A percentile compares a stretch with the other conserved stretches of the same genome.
Evolutionary conservation across 192 early-diverging fungal genomes (phyloP).

Genomic region (Phycomyces blakesleeanus): DNA sequence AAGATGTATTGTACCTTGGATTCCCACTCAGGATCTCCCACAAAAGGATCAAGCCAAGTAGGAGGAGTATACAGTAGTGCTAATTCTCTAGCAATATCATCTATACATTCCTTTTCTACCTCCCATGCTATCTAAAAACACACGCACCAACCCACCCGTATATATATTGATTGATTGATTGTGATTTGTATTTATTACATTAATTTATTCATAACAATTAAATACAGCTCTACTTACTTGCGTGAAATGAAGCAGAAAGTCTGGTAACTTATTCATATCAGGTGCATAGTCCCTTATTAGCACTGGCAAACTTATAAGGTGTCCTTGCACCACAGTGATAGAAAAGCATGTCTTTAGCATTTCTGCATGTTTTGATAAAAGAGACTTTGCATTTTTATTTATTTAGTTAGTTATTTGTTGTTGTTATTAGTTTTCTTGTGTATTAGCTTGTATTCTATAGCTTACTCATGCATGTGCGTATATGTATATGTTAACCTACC

Average conservation of each 20-base stretch:
- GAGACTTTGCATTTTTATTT: neutral
- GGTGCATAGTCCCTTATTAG: neutral
- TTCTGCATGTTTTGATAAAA: neutral
- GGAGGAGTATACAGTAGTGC: neutral
- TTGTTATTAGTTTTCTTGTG: too few relatives aligned
- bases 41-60: too few relatives aligned
- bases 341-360: neutral
- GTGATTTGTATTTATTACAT: too few relatives aligned
- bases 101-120: slow-evolving; percentile 3
- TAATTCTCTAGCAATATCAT: slow-evolving; percentile 3
- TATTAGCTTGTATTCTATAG: too few relatives aligned
- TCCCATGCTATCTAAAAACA: neutral
- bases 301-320: neutral
- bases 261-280: neutral
- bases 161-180: neutral
- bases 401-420: too few relatives aligned
- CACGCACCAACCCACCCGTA: neutral
- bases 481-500: neutral
- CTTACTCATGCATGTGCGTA: too few relatives aligned
- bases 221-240: neutral
- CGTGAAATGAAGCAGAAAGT: slow-evolving; percentile 1
- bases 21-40: too few relatives aligned
- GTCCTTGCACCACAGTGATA: neutral
- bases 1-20: too few relatives aligned
- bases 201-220: too few relatives aligned